phyloP scores from a whole-genome alignment of 371 early-diverging fungal genomes.

The Rhizopus sp. region DNA sequence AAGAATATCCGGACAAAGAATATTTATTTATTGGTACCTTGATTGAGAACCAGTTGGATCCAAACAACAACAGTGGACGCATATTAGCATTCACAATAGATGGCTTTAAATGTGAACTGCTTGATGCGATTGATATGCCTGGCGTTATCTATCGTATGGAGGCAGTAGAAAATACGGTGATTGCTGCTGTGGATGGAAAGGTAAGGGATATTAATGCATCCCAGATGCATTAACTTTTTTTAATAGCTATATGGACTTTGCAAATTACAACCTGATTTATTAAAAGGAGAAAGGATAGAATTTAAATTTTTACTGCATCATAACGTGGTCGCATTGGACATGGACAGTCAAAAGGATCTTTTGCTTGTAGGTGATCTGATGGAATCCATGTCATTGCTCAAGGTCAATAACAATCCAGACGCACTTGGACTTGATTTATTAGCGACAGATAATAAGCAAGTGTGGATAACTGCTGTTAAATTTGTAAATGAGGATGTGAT shows the following conservation, averaged over 20 bases:
- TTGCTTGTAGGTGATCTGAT: constrained; percentile 89
- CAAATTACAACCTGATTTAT: constrained; percentile 28
- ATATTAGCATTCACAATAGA: constrained; percentile 57
- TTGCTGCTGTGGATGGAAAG: constrained; percentile 59
- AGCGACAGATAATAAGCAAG: constrained; percentile 63
- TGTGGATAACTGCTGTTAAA: constrained; percentile 74
- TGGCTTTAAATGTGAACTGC: constrained; percentile 37
- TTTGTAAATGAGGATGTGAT: constrained; percentile 61
- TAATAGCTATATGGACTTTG: constrained; percentile 42
- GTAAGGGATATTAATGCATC: constrained; percentile 32
- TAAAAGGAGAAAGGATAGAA: constrained; percentile 20
- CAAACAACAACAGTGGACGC: constrained; percentile 55
- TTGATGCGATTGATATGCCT: constrained; percentile 35
- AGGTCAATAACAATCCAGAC: constrained; percentile 30
- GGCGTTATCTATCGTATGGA: constrained; percentile 56
- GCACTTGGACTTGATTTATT: constrained; percentile 51
- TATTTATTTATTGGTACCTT: constrained; percentile 67
- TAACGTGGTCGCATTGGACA: constrained; percentile 57
- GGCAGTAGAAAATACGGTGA: constrained; percentile 41
- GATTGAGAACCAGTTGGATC: constrained; percentile 40
- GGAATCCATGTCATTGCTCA: constrained; percentile 71
- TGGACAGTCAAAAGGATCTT: constrained; percentile 68
- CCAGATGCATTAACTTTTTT: not conserved
- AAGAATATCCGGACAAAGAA: constrained; percentile 27
- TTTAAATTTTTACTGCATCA: constrained; percentile 48